These are phyloP conservation scores for Pholiota molesta DNA, from an alignment of 768 basidiomycete species.

Conservation along the genomic window DNA sequence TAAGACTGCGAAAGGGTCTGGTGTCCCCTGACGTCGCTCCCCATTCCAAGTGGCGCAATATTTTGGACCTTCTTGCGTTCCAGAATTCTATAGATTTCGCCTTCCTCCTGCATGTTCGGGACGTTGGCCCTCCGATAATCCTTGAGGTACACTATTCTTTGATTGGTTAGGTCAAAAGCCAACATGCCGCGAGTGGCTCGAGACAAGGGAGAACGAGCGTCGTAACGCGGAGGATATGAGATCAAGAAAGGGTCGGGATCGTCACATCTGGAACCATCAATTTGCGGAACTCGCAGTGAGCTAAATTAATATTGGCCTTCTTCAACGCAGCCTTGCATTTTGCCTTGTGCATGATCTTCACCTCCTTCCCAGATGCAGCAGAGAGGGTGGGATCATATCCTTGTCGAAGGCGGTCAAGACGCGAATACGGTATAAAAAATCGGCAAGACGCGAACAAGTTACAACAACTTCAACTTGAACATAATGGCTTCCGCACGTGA, in stretches of 20 bases:
- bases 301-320: neutral
- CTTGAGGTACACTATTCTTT: too few relatives aligned
- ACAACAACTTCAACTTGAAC: too few relatives aligned
- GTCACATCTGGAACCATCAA: neutral
- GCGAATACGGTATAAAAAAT: conserved; percentile 8
- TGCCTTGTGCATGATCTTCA: neutral
- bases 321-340: neutral
- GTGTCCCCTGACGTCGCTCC: conserved; percentile 23
- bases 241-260: neutral
- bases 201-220: too few relatives aligned
- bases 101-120: too few relatives aligned
- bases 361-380: neutral
- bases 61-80: neutral
- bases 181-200: too few relatives aligned
- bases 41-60: conserved; percentile 25
- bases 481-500: too few relatives aligned
- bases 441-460: conserved; percentile 9
- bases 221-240: neutral
- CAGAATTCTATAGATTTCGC: too few relatives aligned
- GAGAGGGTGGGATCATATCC: conserved; percentile 4
- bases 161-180: too few relatives aligned
- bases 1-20: neutral
- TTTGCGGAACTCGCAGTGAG: neutral
- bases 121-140: too few relatives aligned
- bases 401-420: too few relatives aligned